A percentile compares a stretch with the other conserved stretches of the same genome.
These are phyloP conservation scores for Tylopilus subfusipes DNA, from an alignment of 768 basidiomycete species.

Conservation along the genomic window DNA sequence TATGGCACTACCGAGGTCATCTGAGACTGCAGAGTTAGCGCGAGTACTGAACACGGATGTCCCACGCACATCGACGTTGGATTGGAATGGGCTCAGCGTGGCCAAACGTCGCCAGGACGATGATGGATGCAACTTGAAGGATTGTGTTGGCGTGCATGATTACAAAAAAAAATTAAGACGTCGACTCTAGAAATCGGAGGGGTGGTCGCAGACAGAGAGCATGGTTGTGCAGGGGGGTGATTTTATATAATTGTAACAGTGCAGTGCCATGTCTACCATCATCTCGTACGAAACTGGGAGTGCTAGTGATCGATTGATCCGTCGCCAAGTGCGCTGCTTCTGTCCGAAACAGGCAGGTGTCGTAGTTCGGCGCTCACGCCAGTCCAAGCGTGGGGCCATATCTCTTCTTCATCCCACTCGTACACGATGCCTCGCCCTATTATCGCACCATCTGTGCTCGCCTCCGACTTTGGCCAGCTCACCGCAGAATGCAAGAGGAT, in stretches of 20 bases:
- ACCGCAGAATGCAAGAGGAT: conserved; percentile 94
- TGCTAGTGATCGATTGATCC: too few species aligned
- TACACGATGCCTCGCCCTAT: conserved; percentile 77
- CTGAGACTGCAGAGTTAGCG: conserved; percentile 7
- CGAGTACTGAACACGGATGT: not conserved
- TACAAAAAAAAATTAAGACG: not conserved
- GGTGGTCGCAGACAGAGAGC: conserved; percentile 5
- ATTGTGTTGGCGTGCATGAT: conserved; percentile 31
- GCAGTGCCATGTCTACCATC: not conserved
- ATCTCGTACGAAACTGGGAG: not conserved
- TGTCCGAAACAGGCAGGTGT: conserved; percentile 25
- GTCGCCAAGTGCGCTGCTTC: not conserved
- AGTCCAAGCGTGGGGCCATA: not conserved
- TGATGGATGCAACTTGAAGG: conserved; percentile 29
- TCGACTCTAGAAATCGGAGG: not conserved
- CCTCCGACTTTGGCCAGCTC: conserved; percentile 94
- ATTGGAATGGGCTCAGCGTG: conserved; percentile 37
- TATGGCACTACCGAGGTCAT: conserved; percentile 38
- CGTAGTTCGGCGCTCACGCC: conserved; percentile 20
- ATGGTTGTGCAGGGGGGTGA: not conserved
- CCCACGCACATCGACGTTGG: conserved; percentile 42
- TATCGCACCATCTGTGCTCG: conserved; percentile 95
- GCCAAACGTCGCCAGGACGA: conserved; percentile 34
- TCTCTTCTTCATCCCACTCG: conserved; percentile 7
- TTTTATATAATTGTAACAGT: not conserved